Evolutionary conservation across 2,329 filamentous ascomycete genomes (phyloP), one percentile per base, ranked within the genome.

Genomic region (Tolypocladium capitatum): DNA sequence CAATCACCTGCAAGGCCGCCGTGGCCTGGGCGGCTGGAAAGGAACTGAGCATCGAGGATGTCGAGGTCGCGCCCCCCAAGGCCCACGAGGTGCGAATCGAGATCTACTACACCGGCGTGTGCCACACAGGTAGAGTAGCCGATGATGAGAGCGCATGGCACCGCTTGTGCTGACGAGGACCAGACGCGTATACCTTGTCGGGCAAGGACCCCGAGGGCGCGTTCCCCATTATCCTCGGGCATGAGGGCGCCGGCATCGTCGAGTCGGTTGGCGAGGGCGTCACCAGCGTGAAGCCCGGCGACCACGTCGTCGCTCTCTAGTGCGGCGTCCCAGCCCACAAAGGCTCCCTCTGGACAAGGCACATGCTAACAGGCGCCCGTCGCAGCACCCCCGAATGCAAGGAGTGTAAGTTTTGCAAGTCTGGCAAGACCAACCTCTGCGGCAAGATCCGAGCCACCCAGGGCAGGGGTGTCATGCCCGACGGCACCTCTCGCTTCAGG

Each of bases 331-430:
- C 20, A 32, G 2, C 11, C 24, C 38, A 18, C n/a, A 9, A 16
- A 5, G 5, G 9, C 28, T 21, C 30, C 14, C 30, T 27, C 31
- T 18, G 30, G 5, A 16, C 1, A 21, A 30, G 5, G n/a, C 21
- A 18, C 46, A 30, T n/a, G 43, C 47, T 55, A 45, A 54, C 43
- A 40, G 46, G 33, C 30, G 24, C 44, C 47, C 43, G 27, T 43
- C 28, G 47, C 47, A 94, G 89, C 76, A 97, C 90, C 43, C 92
- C 92, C 55, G 91, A 97, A 74, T 97, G 92, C 75, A 76, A 80
- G 58, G 91, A 97, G 69, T 98, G 92, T 82, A 97, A 97, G 75
- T 97, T 97, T 79, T 98, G 92, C 84, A 92, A 88, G 70, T 97
- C 91, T 38, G 92, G 91, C 72, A 98, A 98, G 83, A 97, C 91